phyloP scores from a whole-genome alignment of 805 yeast genomes.

The Metschnikowia lunata region DNA sequence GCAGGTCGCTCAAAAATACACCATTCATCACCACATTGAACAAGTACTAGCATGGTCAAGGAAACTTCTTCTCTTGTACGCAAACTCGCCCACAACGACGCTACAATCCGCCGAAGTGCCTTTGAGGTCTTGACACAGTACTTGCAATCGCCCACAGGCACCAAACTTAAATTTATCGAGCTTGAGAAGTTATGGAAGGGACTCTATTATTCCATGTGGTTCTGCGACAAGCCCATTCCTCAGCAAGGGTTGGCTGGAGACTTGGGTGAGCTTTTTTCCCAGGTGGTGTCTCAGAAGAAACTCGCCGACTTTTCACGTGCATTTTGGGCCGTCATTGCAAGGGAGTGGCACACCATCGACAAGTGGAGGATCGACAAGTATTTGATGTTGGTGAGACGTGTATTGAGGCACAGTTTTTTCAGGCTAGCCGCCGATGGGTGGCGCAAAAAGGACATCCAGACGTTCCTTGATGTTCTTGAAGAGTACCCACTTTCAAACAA shows the following conservation, averaged over 20 bases:
- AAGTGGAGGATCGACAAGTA: slow-evolving; percentile 86
- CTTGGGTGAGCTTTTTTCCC: slow-evolving; percentile 55
- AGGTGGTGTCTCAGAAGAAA: slow-evolving; percentile 38
- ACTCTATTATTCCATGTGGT: slow-evolving; percentile 94
- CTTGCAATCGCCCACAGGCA: slow-evolving; percentile 39
- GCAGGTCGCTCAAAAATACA: not conserved
- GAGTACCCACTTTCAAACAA: slow-evolving; percentile 55
- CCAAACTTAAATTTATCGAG: slow-evolving; percentile 47
- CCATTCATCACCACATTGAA: not conserved
- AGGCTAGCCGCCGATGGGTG: slow-evolving; percentile 53
- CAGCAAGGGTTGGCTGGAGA: slow-evolving; percentile 80
- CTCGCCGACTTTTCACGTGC: slow-evolving; percentile 57
- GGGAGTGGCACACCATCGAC: slow-evolving; percentile 84
- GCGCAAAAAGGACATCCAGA: slow-evolving; percentile 40
- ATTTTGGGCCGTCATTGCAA: slow-evolving; percentile 73
- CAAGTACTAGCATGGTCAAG: slow-evolving; percentile 9
- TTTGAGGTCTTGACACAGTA: slow-evolving; percentile 59
- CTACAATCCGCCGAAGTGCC: slow-evolving; percentile 71
- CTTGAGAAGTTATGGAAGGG: slow-evolving; percentile 93
- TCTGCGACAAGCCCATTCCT: slow-evolving; percentile 86
- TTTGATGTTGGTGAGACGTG: slow-evolving; percentile 74
- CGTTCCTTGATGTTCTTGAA: slow-evolving; percentile 41
- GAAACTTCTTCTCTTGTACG: slow-evolving; percentile 59
- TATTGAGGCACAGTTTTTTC: slow-evolving; percentile 58
- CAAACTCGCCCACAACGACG: slow-evolving; percentile 78